Conservation (phyloP, 352 stramenopile genomes). For the Globisporangium splendens region DNA sequence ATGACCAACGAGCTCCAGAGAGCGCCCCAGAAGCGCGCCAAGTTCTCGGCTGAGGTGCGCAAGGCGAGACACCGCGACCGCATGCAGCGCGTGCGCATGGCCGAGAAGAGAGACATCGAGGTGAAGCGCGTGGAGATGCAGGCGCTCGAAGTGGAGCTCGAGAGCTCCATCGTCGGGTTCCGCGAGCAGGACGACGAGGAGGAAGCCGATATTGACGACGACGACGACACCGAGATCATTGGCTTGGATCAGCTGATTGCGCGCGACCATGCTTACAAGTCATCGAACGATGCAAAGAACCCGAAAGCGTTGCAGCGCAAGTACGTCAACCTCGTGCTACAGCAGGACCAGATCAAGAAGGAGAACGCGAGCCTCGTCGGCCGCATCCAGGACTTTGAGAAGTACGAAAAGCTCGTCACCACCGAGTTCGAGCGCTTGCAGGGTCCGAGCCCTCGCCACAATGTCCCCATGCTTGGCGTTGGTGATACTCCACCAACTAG, state of each 20-base stretch:
- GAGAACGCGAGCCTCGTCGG: constrained; percentile 8
- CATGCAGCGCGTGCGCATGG: constrained; percentile 37
- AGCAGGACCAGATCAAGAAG: constrained; percentile 15
- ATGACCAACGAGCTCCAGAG: background rate
- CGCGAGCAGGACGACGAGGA: constrained; percentile 7
- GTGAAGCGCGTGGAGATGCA: constrained; percentile 34
- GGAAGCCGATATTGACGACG: constrained; percentile 5
- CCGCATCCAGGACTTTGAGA: constrained; percentile 8
- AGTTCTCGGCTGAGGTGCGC: constrained; percentile 21
- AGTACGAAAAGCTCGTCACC: constrained; percentile 12
- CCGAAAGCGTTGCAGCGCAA: background rate
- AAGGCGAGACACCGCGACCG: constrained; percentile 30
- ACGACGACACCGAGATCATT: background rate
- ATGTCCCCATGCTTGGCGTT: background rate
- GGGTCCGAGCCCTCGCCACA: too few species aligned
- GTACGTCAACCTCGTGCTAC: constrained; percentile 10
- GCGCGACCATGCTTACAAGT: background rate
- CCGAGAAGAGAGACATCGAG: constrained; percentile 31
- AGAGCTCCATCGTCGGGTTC: constrained; percentile 14
- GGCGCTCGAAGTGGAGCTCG: constrained; percentile 22
- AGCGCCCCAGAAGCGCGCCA: constrained; percentile 1
- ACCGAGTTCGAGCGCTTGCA: constrained; percentile 7
- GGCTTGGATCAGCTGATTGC: background rate
- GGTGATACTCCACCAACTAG: background rate
- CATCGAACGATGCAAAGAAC: too few species aligned